Conservation (phyloP, 73 alveolate species). For the Uronychia binucleata region DNA sequence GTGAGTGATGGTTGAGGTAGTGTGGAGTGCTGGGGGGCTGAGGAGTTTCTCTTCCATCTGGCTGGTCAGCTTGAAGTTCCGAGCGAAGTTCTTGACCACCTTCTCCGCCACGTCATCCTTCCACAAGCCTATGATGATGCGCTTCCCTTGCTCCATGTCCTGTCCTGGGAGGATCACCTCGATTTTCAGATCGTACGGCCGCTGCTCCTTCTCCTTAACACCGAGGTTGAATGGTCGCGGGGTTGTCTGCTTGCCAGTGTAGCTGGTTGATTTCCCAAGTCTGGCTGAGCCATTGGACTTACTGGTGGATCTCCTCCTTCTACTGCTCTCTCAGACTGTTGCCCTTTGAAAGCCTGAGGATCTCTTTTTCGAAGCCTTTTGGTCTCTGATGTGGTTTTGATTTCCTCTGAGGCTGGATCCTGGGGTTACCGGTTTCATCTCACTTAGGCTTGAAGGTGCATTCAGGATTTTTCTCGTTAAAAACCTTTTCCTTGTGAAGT, state of each 20-base stretch:
- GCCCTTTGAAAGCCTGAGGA: not conserved
- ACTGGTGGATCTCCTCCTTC: not conserved
- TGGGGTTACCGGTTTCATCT: not conserved
- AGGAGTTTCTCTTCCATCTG: no score
- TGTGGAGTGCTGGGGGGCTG: no score
- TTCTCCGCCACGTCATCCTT: not conserved
- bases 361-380: not conserved
- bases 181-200: not conserved
- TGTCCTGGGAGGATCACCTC: not conserved
- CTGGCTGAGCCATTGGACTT: not conserved
- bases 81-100: not conserved
- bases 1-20: no score
- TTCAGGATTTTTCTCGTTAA: not conserved
- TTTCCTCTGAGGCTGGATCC: no score
- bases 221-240: not conserved
- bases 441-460: not conserved
- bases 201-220: not conserved
- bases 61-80: not conserved
- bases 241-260: not conserved
- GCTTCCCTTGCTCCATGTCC: not conserved
- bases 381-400: no score
- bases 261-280: not conserved
- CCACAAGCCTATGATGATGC: not conserved
- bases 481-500: not conserved
- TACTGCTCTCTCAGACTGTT: not conserved